Percentiles rank a stretch among this genome's conserved stretches.
These are phyloP conservation scores for Pseudocercospora pini-densiflorae DNA, from an alignment of 2,329 filamentous ascomycete species.

Conservation along the genomic window DNA sequence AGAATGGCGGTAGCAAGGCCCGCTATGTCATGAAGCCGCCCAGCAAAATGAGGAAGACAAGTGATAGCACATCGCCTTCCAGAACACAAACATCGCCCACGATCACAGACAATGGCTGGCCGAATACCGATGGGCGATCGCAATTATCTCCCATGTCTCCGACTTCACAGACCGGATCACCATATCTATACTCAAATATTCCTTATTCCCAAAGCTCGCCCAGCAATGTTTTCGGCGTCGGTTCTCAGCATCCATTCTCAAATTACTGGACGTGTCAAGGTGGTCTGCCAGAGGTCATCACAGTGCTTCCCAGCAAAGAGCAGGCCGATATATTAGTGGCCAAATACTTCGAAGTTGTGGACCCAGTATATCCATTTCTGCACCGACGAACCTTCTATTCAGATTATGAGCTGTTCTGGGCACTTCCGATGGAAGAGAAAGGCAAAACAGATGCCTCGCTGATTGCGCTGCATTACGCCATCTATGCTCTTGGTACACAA, in stretches of 20 bases:
- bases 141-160: conserved; percentile 19
- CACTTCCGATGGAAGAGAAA: conserved; percentile 59
- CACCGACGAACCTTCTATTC: conserved; percentile 75
- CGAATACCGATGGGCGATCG: conserved; percentile 30
- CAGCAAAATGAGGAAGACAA: conserved; percentile 39
- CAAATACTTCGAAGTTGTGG: conserved; percentile 65
- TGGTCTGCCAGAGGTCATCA: conserved; percentile 74
- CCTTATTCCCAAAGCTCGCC: conserved; percentile 70
- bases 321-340: conserved; percentile 72
- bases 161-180: conserved; percentile 33
- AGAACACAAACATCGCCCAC: conserved; percentile 31
- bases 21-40: conserved; percentile 42
- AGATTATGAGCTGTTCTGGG: conserved; percentile 81
- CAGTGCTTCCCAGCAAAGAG: conserved; percentile 73
- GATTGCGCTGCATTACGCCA: conserved; percentile 74
- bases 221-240: conserved; percentile 81
- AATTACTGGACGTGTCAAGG: conserved; percentile 86
- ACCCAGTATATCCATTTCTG: conserved; percentile 81
- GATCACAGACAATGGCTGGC: conserved; percentile 37
- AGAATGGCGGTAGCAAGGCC: conserved; percentile 33
- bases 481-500: conserved; percentile 78
- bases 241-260: conserved; percentile 76
- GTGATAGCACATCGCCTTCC: conserved; percentile 27
- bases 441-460: conserved; percentile 68
- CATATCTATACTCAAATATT: conserved; percentile 70